Percentiles rank a stretch among this genome's conserved stretches.
Conservation (phyloP, 1,284 basidiomycete genomes). For the Cutaneotrichosporon cutaneum region DNA sequence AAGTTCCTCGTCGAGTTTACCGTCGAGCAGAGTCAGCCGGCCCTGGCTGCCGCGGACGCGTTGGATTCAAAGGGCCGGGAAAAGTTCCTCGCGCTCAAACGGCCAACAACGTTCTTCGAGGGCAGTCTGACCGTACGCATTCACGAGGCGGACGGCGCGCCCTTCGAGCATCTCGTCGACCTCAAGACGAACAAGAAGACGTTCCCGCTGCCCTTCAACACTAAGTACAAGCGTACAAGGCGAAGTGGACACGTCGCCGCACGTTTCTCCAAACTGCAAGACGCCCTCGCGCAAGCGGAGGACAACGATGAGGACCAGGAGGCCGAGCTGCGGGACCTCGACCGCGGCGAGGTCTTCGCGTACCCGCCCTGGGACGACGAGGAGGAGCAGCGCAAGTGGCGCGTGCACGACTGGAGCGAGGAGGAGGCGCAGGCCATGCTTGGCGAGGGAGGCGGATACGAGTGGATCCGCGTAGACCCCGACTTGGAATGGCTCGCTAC, state of each 20-base stretch:
- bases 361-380: slow-evolving; percentile 86
- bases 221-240: slow-evolving; percentile 97
- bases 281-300: slow-evolving; percentile 86
- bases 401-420: slow-evolving; percentile 96
- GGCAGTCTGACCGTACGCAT: slow-evolving; percentile 96
- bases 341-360: slow-evolving; percentile 76
- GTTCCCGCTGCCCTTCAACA: slow-evolving; percentile 98
- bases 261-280: slow-evolving; percentile 73
- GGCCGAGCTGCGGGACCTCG: slow-evolving; percentile 74
- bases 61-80: slow-evolving; percentile 26
- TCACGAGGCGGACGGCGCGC: slow-evolving; percentile 97
- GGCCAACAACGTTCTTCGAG: slow-evolving; percentile 85
- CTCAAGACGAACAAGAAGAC: slow-evolving; percentile 82
- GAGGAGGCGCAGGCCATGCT: slow-evolving; percentile 92
- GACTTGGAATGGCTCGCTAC: slow-evolving; percentile 98
- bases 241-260: slow-evolving; percentile 71
- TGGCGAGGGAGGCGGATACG: slow-evolving; percentile 71
- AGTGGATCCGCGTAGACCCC: slow-evolving; percentile 99
- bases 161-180: slow-evolving; percentile 97
- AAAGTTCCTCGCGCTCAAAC: slow-evolving; percentile 61
- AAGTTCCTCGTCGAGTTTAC: slow-evolving; percentile 97
- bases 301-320: slow-evolving; percentile 88
- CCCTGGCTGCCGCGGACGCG: slow-evolving; percentile 49
- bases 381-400: slow-evolving; percentile 90
- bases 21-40: slow-evolving; percentile 84